Evolutionary conservation across 83 land plant species (phyloP).

Genomic region (Picea abies): DNA sequence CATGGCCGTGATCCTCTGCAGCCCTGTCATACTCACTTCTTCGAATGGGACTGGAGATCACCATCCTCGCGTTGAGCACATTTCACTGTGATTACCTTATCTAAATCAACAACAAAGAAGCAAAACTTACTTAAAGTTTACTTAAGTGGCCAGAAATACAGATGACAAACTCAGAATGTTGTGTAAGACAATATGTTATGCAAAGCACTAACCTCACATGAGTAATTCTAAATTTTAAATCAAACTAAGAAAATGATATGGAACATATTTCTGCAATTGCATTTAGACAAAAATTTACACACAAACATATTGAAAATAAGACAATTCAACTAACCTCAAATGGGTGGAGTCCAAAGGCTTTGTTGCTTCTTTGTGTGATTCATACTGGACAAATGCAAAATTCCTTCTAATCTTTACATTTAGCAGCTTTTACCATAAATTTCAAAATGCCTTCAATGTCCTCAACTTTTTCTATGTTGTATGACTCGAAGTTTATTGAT

Average conservation of each 20-base stretch:
- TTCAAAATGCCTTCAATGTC: constrained; percentile 82
- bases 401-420: constrained; percentile 77
- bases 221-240: background rate
- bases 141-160: background rate
- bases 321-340: constrained; percentile 47
- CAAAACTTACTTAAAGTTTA: too few relatives aligned
- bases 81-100: constrained; percentile 88
- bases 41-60: constrained; percentile 56
- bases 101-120: constrained; percentile 25
- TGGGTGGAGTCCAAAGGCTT: constrained; percentile 82
- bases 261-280: background rate
- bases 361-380: constrained; percentile 81
- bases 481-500: constrained; percentile 82
- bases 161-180: background rate
- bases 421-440: constrained; percentile 69
- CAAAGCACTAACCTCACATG: too few relatives aligned
- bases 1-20: constrained; percentile 33
- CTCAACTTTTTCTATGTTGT: constrained; percentile 45
- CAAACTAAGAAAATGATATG: background rate
- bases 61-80: constrained; percentile 96
- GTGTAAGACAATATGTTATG: background rate
- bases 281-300: background rate
- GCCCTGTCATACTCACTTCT: constrained; percentile 47
- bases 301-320: background rate
- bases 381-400: constrained; percentile 82